Base-by-base conservation (phyloP, 768 basidiomycete species). In the Infundibulicybe gibba region DNA sequence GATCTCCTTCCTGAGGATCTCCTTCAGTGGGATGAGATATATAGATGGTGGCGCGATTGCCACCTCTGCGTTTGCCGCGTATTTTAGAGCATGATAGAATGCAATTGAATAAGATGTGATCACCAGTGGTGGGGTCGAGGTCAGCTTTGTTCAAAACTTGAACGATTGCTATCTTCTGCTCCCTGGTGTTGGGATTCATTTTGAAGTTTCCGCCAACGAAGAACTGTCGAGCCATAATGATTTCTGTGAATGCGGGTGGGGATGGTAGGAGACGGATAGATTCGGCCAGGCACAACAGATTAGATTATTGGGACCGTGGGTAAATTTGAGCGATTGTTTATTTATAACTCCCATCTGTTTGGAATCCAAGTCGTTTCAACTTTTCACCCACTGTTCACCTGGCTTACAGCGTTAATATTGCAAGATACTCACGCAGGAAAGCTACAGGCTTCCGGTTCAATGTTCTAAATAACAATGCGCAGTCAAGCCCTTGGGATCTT, bases 191-290 rank as follows among this genome's bases (percentile, higher is more conserved):
- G 21, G 89, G 89, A 74, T 97, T 95, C 85, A 98, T 86, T 77
- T 97, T 99, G 82, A 95, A 97, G 80, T 98, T 97, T 25, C 94
- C 91, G 52, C 95, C 95, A 58, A 90, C 93, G 62, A 97, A 94
- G 74, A 94, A 95, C 66, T 81, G 73, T 61, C 92, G 90, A 51
- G 85, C 49, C 89, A 88, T 87, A 44, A 53, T 62, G 55, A 43
- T 21, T 8, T 42, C n/a, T 43, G 44, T 49, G 40, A 17, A 19
- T 17, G 34, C 16, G 44, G 45, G 40, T 12, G 30, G 25, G 25
- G 25, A 25, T 4, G 25, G 3, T 25, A 25, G 25, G 25, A 25
- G 25, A 25, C 25, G 25, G 25, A 25, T 25, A 8, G 25, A 25
- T 3, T 25, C 25, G 25, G 25, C 25, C 25, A 25, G 8, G 8